Base-by-base conservation (phyloP, 202 grass and related monocot species). In the Alloteropsis angusta region DNA sequence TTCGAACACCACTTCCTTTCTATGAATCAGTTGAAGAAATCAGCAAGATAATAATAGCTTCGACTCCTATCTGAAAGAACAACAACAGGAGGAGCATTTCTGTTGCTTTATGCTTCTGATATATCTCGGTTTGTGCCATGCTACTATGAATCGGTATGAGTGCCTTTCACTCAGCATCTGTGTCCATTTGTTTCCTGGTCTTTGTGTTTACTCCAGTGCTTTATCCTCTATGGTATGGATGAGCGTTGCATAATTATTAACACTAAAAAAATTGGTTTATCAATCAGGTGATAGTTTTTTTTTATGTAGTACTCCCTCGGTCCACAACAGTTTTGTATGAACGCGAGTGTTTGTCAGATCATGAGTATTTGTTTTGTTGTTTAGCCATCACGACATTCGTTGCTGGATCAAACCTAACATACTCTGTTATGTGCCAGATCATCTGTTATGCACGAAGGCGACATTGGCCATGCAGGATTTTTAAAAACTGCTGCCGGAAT, bases 11-110 rank as follows among this genome's bases (percentile, higher is more conserved):
- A 52, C 67, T 79, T 63, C 80, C 32, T 79, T 43, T 83, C 12
- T 38, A 60, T 50, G 26, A 71, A 69, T 58, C 41, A 41, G 65
- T 56, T 21, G 66, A 87, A 65, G 14, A 77, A 72, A 82, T 82
- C 28, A n/a, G 65, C 68, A 5, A 25, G 79, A 57, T 19, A 72
- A 0, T 41, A 57, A 48, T 46, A 26, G 48, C n/a, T n/a, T n/a
- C n/a, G n/a, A n/a, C n/a, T n/a, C n/a, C 9, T 80, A 10, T 5
- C 15, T 18, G 18, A 38, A 28, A 75, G 42, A 58, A 58, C 28
- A 58, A 56, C 25, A 57, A 47, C n/a, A 34, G 6, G 22, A n/a
- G 41, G 16, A 3, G 60, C 16, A 69, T 57, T 41, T 78, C 41
- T 73, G 54, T 48, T 25, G 38, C 13, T 49, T 26, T 21, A 82